Percentiles rank a stretch among this genome's conserved stretches.
These are phyloP conservation scores for Lignosus rhinocerotis DNA, from an alignment of 1,284 basidiomycete species.

Conservation along the genomic window DNA sequence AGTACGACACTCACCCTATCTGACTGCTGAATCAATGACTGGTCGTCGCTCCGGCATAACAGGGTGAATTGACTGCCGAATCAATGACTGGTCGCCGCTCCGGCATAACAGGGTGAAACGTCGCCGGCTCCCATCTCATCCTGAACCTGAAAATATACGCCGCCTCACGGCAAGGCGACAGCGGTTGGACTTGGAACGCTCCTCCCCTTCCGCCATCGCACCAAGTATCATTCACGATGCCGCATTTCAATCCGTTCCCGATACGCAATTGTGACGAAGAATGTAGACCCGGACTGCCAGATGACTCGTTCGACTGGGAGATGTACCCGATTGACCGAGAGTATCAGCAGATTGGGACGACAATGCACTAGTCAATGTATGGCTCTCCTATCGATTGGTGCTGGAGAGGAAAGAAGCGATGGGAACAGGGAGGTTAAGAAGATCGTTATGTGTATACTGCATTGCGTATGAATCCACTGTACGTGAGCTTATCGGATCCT, in stretches of 20 bases:
- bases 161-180: constrained; percentile 20
- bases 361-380: constrained; percentile 8
- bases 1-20: constrained; percentile 23
- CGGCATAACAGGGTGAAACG: no score
- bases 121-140: constrained; percentile 31
- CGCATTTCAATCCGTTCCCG: constrained; percentile 4
- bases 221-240: constrained; percentile 3
- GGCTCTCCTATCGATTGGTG: no score
- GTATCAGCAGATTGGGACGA: constrained; percentile 33
- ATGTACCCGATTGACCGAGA: constrained; percentile 33
- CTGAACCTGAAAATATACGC: constrained; percentile 34
- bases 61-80: neutral
- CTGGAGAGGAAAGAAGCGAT: neutral
- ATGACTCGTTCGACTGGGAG: constrained; percentile 27
- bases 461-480: no score
- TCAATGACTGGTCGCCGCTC: neutral
- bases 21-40: neutral
- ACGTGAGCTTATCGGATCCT: no score
- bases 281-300: neutral
- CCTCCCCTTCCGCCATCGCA: constrained; percentile 8
- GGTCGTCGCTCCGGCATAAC: neutral
- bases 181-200: constrained; percentile 17
- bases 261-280: neutral
- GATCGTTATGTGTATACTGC: no score
- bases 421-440: no score